These are phyloP conservation scores for Bocquillonia castaneifolia DNA, from an alignment of 441 rosid genomes.

Conservation along the genomic window DNA sequence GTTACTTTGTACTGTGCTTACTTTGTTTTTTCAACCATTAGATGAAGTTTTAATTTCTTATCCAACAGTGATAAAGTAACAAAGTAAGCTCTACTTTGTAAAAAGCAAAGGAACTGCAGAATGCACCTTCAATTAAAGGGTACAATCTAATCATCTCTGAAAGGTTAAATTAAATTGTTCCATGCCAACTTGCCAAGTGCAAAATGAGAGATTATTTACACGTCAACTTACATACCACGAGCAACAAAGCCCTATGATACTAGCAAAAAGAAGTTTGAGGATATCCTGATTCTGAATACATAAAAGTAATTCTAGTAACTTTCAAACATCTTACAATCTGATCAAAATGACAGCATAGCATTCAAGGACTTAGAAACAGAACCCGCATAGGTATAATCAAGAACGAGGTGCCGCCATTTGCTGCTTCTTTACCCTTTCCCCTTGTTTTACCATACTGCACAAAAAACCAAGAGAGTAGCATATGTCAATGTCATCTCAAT, in stretches of 20 bases:
- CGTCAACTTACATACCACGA: neutral
- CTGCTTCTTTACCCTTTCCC: slow-evolving; percentile 77
- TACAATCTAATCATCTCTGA: neutral
- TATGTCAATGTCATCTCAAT: neutral
- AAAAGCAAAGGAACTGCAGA: too few relatives aligned
- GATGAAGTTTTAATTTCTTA: too few relatives aligned
- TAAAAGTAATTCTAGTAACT: too few relatives aligned
- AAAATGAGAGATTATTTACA: neutral
- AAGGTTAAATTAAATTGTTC: neutral
- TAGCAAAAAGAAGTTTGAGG: neutral
- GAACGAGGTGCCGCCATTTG: slow-evolving; percentile 94
- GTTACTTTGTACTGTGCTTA: too few relatives aligned
- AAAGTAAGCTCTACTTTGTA: too few relatives aligned
- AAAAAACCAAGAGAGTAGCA: neutral
- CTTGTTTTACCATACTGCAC: slow-evolving; percentile 68
- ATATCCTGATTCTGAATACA: neutral
- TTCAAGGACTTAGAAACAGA: neutral
- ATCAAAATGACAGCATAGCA: neutral
- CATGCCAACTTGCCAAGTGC: neutral
- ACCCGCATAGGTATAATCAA: slow-evolving; percentile 26
- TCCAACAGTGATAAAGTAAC: too few relatives aligned
- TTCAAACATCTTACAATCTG: neutral
- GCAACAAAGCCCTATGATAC: neutral
- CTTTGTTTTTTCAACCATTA: too few relatives aligned
- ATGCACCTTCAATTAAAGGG: neutral